Evolutionary conservation across 2,329 filamentous ascomycete species (phyloP), one percentile per base, ranked within the genome.

Genomic region (Cryoendolithus antarcticus): DNA sequence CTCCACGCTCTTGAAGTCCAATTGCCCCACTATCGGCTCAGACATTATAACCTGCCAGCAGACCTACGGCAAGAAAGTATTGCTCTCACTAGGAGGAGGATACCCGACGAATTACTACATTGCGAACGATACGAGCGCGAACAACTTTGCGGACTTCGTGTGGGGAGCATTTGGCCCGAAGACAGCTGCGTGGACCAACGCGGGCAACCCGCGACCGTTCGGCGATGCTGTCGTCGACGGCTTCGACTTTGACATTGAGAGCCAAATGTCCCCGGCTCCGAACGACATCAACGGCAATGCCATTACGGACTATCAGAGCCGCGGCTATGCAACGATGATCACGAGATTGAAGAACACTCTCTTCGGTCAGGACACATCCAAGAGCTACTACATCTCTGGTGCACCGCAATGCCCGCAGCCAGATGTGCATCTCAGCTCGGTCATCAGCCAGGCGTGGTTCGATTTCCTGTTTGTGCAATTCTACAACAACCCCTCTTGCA

Each of bases 221-320:
- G 67, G 67, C 24, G 51, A 61, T 41, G 62, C 64, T 19, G 53
- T 64, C 3, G 64, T 75, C 27, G 68, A 75, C 47, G 67, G 70
- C 10, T 73, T 66, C 50, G 70, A 73, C 47, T 65, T 71, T 38
- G 69, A 72, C 41, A 62, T 70, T 30, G 69, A 71, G 52, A 49
- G 46, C 41, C 19, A 44, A n/a, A 50, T 51, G 33, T 48, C 40
- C 13, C 45, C 48, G 9, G 42, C 42, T 9, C 60, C 59, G 9
- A 58, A 55, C 19, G 61, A 64, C 40, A 34, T 56, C 6, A 43
- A 46, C 13, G 43, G 45, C 28, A 47, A 44, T 19, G 31, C 54
- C 3, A 53, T 54, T 32, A 42, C 12, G 4, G 49, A 55, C 30
- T 61, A 61, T 41, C 48, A 53, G 44, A 60, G 50, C 31, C 53